Conservation (phyloP, 225 moss, liverwort and hornwort genomes). For the Polytrichum formosum region DNA sequence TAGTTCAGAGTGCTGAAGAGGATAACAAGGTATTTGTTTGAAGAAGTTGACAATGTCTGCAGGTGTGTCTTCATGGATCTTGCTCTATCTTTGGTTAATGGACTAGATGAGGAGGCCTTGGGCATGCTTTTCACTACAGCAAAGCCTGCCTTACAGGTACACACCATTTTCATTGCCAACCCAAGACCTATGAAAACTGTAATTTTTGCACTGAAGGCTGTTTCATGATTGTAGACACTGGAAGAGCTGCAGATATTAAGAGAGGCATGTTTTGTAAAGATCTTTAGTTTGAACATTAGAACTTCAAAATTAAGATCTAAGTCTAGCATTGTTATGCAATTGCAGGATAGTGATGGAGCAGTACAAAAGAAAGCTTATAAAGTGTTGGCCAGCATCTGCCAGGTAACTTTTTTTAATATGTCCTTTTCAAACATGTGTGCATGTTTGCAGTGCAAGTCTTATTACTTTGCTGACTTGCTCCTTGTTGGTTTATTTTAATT, state of each 20-base stretch:
- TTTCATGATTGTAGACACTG: too few relatives aligned
- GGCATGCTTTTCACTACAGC: conserved; percentile 83
- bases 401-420: conserved; percentile 28
- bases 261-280: too few relatives aligned
- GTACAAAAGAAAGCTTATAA: conserved; percentile 98
- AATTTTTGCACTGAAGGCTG: too few relatives aligned
- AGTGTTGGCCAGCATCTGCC: conserved; percentile 76
- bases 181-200: neutral
- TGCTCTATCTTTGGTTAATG: conserved; percentile 77
- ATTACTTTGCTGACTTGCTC: too few relatives aligned
- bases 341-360: conserved; percentile 77
- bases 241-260: too few relatives aligned
- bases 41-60: conserved; percentile 3
- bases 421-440: neutral
- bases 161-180: neutral
- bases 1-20: too few relatives aligned
- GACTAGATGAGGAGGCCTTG: conserved; percentile 87
- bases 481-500: too few relatives aligned
- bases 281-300: too few relatives aligned
- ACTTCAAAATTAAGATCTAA: neutral
- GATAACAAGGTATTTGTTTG: neutral
- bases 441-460: too few relatives aligned
- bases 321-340: neutral
- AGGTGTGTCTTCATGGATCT: conserved; percentile 97
- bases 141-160: conserved; percentile 74